phyloP scores from a whole-genome alignment of 495 filamentous ascomycete species.

The Tuber brumale region DNA sequence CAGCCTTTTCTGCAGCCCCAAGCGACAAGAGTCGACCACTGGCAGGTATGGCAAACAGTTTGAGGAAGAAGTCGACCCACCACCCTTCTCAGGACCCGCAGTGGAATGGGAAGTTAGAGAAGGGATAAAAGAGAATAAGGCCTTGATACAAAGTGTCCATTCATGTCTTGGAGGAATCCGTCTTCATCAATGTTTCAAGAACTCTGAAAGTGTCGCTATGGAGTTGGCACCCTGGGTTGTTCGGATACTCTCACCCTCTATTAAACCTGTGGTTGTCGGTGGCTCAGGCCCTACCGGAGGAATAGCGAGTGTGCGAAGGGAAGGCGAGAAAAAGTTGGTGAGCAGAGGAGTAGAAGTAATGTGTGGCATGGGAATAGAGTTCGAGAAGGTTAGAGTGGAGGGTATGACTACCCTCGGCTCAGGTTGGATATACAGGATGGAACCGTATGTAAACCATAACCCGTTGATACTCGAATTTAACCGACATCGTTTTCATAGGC shows the following conservation, averaged over 20 bases:
- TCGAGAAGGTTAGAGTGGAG: constrained; percentile 77
- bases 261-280: constrained; percentile 86
- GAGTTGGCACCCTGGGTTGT: constrained; percentile 79
- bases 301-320: constrained; percentile 77
- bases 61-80: constrained; percentile 48
- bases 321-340: constrained; percentile 73
- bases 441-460: constrained; percentile 60
- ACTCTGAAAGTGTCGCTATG: constrained; percentile 61
- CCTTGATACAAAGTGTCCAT: constrained; percentile 51
- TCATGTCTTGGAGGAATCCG: constrained; percentile 46
- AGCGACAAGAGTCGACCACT: constrained; percentile 32
- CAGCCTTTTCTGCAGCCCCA: constrained; percentile 69
- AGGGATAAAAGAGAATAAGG: constrained; percentile 59
- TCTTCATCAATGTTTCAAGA: constrained; percentile 70
- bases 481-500: constrained; percentile 46
- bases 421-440: constrained; percentile 87
- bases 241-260: constrained; percentile 74
- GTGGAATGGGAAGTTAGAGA: constrained; percentile 77
- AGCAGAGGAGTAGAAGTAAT: constrained; percentile 71
- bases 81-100: constrained; percentile 71
- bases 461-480: not conserved
- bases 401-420: constrained; percentile 49
- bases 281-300: constrained; percentile 60
- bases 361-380: constrained; percentile 66
- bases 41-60: constrained; percentile 38